Conservation (phyloP, 108 stramenopile species). For the Cylindrotheca fusiformis region DNA sequence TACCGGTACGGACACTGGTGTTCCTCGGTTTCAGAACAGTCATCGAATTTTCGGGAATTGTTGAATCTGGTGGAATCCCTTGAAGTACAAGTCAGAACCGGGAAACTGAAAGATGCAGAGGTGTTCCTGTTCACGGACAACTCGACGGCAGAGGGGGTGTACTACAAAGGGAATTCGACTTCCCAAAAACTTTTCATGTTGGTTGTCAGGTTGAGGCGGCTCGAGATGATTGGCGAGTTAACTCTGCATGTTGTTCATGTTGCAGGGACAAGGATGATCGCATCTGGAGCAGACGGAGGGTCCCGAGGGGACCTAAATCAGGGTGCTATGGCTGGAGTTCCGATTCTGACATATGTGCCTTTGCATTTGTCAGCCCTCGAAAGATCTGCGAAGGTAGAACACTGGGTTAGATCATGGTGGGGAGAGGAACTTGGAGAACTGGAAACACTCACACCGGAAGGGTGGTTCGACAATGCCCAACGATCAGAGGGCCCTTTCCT, state of each 20-base stretch:
- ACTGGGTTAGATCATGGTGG: slow-evolving; percentile 6
- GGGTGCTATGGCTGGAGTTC: slow-evolving; percentile 23
- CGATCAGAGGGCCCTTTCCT: slow-evolving; percentile 1
- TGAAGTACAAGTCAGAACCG: slow-evolving; percentile 15
- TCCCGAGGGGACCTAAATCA: slow-evolving; percentile 25
- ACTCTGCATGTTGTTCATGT: slow-evolving; percentile 25
- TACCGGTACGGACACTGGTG: background rate
- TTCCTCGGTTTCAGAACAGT: slow-evolving; percentile 1
- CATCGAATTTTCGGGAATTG: slow-evolving; percentile 31
- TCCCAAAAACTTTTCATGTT: slow-evolving; percentile 22
- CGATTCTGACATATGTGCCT: slow-evolving; percentile 24
- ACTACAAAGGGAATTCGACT: slow-evolving; percentile 36
- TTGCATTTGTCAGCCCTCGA: slow-evolving; percentile 19
- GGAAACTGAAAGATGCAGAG: slow-evolving; percentile 19
- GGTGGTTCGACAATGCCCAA: slow-evolving; percentile 8
- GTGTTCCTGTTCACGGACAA: slow-evolving; percentile 52
- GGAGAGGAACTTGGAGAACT: background rate
- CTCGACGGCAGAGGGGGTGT: slow-evolving; percentile 27
- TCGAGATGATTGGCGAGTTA: slow-evolving; percentile 21
- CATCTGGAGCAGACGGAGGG: slow-evolving; percentile 33
- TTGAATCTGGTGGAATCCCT: slow-evolving; percentile 30
- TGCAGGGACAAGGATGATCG: slow-evolving; percentile 41
- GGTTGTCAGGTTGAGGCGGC: slow-evolving; percentile 21
- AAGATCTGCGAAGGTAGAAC: slow-evolving; percentile 15
- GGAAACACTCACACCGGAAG: slow-evolving; percentile 1